Conservation (phyloP, 202 grass and related monocot species). For the Carex sylvatica region DNA sequence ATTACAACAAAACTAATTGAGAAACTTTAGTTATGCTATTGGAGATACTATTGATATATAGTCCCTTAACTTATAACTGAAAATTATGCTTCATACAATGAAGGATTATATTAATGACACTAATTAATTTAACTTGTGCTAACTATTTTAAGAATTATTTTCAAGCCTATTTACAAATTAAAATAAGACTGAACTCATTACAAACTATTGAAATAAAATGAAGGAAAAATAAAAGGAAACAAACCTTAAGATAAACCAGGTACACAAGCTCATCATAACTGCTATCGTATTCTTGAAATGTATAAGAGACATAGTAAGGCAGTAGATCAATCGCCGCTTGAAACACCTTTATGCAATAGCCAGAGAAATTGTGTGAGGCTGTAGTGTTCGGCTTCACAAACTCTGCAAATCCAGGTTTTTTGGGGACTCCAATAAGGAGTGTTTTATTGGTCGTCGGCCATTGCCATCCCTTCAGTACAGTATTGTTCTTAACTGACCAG, state of each 20-base stretch:
- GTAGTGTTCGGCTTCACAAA: conserved; percentile 30
- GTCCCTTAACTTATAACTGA: background rate
- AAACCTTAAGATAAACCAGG: conserved; percentile 65
- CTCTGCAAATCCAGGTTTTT: conserved; percentile 37
- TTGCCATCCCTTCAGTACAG: conserved; percentile 53
- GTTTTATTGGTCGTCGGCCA: conserved; percentile 31
- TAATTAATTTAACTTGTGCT: too few species aligned
- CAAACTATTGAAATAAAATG: background rate
- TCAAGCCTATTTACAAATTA: background rate
- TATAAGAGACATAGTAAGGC: conserved; percentile 28
- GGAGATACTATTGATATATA: background rate
- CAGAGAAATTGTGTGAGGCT: background rate
- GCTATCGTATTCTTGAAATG: conserved; percentile 20
- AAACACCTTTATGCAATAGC: conserved; percentile 55
- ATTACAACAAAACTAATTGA: background rate
- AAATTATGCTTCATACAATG: background rate
- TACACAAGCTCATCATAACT: conserved; percentile 62
- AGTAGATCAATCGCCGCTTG: conserved; percentile 30
- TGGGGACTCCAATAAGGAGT: conserved; percentile 53
- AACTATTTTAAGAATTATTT: too few species aligned
- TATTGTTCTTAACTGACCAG: conserved; percentile 42
- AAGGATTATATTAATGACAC: too few species aligned
- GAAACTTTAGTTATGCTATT: background rate
- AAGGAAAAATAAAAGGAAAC: conserved; percentile 11
- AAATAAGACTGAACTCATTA: background rate